These are phyloP conservation scores for Globisporangium heterothallicum DNA, from an alignment of 352 stramenopile genomes.

Conservation along the genomic window DNA sequence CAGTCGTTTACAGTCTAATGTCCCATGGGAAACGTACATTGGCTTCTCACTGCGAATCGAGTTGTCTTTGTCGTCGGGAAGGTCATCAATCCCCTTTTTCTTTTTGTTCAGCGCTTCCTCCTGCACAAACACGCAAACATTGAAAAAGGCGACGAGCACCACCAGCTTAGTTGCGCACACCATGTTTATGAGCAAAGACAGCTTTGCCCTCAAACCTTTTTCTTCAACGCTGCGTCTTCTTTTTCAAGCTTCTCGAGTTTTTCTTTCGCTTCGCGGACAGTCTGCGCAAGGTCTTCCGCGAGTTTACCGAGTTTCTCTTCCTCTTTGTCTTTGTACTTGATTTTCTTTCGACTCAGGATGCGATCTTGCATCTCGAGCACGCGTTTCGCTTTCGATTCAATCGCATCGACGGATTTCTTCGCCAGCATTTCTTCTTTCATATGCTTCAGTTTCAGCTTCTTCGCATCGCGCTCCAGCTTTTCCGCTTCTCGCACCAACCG, in stretches of 20 bases:
- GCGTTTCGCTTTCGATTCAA: conserved; percentile 80
- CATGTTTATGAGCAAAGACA: neutral
- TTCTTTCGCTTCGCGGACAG: conserved; percentile 68
- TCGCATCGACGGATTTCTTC: conserved; percentile 72
- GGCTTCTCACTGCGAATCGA: conserved; percentile 44
- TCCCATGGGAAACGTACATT: conserved; percentile 32
- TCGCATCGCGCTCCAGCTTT: conserved; percentile 75
- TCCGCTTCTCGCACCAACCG: conserved; percentile 73
- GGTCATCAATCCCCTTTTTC: conserved; percentile 52
- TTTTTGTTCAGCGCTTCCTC: conserved; percentile 83
- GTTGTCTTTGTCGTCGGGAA: conserved; percentile 35
- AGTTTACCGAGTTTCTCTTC: conserved; percentile 81
- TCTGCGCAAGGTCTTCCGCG: conserved; percentile 74
- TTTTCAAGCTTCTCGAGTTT: conserved; percentile 86
- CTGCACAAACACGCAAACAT: conserved; percentile 5
- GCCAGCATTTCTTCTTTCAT: conserved; percentile 68
- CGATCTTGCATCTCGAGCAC: conserved; percentile 86
- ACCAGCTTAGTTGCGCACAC: too few species aligned
- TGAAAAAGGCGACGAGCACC: too few species aligned
- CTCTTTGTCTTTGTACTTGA: conserved; percentile 89
- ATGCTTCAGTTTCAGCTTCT: conserved; percentile 51
- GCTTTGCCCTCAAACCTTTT: conserved; percentile 27
- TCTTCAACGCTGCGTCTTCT: conserved; percentile 64
- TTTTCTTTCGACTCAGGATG: conserved; percentile 81
- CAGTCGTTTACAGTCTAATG: neutral